Evolutionary conservation across 352 stramenopile species (phyloP).

Genomic region (Pythium scleroteichum): DNA sequence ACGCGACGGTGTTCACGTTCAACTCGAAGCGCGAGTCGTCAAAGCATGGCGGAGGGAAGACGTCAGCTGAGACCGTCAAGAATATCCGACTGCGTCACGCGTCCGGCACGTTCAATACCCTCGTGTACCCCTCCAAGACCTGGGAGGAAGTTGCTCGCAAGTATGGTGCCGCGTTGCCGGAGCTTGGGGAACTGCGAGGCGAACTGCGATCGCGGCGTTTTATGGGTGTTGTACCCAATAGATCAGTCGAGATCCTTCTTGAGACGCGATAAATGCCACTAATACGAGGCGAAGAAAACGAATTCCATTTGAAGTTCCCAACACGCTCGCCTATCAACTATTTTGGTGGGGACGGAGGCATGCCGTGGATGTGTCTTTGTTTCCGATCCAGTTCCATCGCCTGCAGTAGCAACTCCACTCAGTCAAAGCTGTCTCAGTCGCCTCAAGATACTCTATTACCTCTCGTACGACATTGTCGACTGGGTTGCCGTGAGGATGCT

Average conservation of each 20-base stretch:
- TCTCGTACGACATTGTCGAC: constrained; percentile 73
- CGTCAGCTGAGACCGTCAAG: constrained; percentile 72
- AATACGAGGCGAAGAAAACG: not conserved
- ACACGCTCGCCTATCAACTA: constrained; percentile 6
- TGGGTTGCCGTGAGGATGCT: constrained; percentile 42
- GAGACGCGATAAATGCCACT: constrained; percentile 21
- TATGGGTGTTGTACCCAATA: constrained; percentile 49
- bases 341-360: constrained; percentile 31
- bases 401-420: constrained; percentile 19
- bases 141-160: constrained; percentile 49
- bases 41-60: constrained; percentile 71
- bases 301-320: not conserved
- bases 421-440: too few species aligned
- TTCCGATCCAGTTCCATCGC: constrained; percentile 72
- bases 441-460: constrained; percentile 26
- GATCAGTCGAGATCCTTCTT: constrained; percentile 43
- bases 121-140: constrained; percentile 50
- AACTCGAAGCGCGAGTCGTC: constrained; percentile 57
- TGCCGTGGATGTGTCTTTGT: constrained; percentile 40
- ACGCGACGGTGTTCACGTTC: constrained; percentile 68
- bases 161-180: constrained; percentile 41
- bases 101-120: constrained; percentile 75
- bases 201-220: constrained; percentile 61
- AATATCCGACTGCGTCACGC: constrained; percentile 89
- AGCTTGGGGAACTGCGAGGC: constrained; percentile 44